Percentiles rank a stretch among this genome's conserved stretches.
These are phyloP conservation scores for Syzygium aqueum DNA, from an alignment of 345 rosid species.

Conservation along the genomic window DNA sequence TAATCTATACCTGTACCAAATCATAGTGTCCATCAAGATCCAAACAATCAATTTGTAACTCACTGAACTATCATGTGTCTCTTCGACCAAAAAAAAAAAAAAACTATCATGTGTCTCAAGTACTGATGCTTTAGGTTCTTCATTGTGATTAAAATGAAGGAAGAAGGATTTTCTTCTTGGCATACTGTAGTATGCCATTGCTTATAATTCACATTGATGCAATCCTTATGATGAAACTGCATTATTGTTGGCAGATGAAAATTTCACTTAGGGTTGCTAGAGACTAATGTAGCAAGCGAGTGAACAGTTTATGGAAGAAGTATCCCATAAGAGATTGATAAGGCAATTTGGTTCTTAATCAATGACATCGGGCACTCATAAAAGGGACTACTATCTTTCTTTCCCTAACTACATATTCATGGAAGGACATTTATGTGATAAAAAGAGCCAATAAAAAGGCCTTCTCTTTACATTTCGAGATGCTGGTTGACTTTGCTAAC, in stretches of 20 bases:
- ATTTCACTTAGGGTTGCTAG: neutral
- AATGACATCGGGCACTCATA: neutral
- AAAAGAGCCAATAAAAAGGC: neutral
- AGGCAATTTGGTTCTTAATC: neutral
- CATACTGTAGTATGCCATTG: neutral
- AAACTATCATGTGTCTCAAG: no score
- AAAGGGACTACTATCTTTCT: neutral
- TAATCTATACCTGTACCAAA: constrained; percentile 24
- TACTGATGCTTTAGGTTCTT: neutral
- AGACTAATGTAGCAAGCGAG: neutral
- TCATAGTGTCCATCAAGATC: neutral
- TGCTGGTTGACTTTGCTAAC: neutral
- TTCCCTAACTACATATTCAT: neutral
- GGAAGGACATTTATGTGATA: neutral
- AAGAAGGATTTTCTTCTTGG: neutral
- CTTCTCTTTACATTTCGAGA: neutral
- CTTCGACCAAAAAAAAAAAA: no score
- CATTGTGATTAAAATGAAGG: neutral
- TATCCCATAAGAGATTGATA: neutral
- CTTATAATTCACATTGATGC: neutral
- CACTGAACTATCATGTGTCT: neutral
- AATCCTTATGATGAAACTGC: neutral
- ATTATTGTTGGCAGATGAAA: neutral
- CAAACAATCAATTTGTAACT: neutral
- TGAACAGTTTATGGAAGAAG: neutral